Evolutionary conservation across 2,329 filamentous ascomycete species (phyloP), one percentile per base, ranked within the genome.

Genomic region (Apiospora aurea): DNA sequence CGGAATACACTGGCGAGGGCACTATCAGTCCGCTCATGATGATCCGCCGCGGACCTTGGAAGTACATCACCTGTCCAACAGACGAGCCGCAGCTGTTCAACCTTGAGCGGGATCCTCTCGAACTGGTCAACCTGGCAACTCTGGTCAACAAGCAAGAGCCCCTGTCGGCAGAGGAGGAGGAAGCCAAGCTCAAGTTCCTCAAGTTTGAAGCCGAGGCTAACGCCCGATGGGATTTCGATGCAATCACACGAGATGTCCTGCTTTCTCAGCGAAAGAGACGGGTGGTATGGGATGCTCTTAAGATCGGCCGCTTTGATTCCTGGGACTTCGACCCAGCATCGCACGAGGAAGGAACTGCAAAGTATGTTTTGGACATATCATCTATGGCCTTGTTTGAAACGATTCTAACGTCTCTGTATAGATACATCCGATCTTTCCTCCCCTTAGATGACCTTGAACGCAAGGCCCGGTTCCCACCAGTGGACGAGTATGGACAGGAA

Each of bases 1-100:
- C 94, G 73, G 95, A 98, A 84, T 98, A 98, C 84, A 97, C 96
- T 79, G 95, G 94, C 69, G 95, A 98, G 83, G 95, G 95, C 67
- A 97, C 95, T 1, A 87, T 97, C 71, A 91, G 93, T 5, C 95
- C 95, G 1, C 89, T 97, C 71, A 94, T 97, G 87, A 98, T 98
- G 95, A 98, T 98, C 79, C 91, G 93, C 72, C 92, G 94, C 71
- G 94, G 94, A 11, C 87, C 89, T 67, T 98, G 94, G 94, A 98
- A 98, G 86, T 97, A 95, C 81, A 91, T 96, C 75, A 94, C 90
- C 74, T 97, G 94, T 78, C 91, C 95, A 8, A 92, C 91, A 29
- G 95, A 98, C 79, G 91, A 93, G 44, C 91, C 93, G 43, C 94
- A 96, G 84, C 88, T 98, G 16, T 98, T 91, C 86, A 93, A 98